A percentile compares a stretch with the other conserved stretches of the same genome.
Conservation (phyloP, 345 rosid genomes). For the Ceriops decandra region DNA sequence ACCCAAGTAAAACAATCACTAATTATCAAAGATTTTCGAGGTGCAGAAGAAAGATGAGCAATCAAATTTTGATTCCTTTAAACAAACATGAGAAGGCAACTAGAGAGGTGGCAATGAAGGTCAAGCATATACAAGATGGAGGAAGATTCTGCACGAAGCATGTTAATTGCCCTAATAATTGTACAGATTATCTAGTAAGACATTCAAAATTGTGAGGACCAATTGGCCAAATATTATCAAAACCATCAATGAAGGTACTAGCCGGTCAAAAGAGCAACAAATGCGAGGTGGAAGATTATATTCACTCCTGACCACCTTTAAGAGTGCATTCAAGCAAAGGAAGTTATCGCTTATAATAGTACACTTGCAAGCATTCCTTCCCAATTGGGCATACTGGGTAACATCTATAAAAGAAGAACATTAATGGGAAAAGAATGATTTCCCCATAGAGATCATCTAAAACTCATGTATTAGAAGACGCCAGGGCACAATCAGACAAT, state of each 20-base stretch:
- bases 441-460: slow-evolving; percentile 8
- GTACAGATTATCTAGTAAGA: too few species aligned
- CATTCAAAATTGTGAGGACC: background rate
- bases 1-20: too few species aligned
- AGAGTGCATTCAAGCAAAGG: background rate
- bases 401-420: slow-evolving; percentile 1
- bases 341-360: background rate
- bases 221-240: background rate
- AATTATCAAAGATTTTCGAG: too few species aligned
- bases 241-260: background rate
- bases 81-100: too few species aligned
- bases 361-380: background rate
- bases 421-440: slow-evolving; percentile 2
- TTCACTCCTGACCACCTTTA: slow-evolving; percentile 1
- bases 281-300: background rate
- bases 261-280: background rate
- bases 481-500: slow-evolving; percentile 11
- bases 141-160: too few species aligned
- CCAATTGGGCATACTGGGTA: too few species aligned
- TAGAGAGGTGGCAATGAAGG: too few species aligned
- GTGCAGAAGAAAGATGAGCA: too few species aligned
- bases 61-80: too few species aligned
- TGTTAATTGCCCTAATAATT: too few species aligned
- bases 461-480: background rate
- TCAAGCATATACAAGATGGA: too few species aligned